A percentile compares a stretch with the other conserved stretches of the same genome.
phyloP scores from a whole-genome alignment of 306 rosid genomes.

The Coriaria nepalensis region DNA sequence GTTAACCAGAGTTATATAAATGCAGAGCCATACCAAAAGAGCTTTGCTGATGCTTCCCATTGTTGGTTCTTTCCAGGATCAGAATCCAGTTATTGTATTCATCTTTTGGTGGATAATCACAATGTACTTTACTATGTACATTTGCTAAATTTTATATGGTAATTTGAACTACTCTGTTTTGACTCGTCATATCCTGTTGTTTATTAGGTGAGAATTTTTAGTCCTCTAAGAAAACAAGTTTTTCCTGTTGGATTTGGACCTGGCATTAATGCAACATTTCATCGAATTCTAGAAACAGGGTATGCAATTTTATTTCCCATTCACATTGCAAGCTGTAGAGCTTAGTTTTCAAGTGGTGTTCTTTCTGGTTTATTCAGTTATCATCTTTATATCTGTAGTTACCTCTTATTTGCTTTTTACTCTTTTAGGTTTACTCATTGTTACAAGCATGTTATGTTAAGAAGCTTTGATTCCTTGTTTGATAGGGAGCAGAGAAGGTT shows the following conservation, averaged over 20 bases:
- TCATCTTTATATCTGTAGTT: too few species aligned
- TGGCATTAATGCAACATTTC: conserved; percentile 63
- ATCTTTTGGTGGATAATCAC: conserved; percentile 40
- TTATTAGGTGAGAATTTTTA: conserved; percentile 51
- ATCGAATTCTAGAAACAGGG: conserved; percentile 66
- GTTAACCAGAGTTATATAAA: conserved; percentile 20
- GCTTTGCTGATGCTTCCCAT: conserved; percentile 21
- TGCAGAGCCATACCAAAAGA: conserved; percentile 25
- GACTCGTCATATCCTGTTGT: conserved; percentile 6
- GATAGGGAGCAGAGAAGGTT: conserved; percentile 45
- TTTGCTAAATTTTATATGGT: too few species aligned
- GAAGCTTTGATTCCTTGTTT: conserved; percentile 10
- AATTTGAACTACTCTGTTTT: too few species aligned
- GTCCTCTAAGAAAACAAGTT: conserved; percentile 26
- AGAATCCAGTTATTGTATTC: conserved; percentile 51
- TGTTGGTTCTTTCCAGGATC: conserved; percentile 25
- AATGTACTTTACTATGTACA: conserved; percentile 35
- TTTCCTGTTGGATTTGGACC: conserved; percentile 75
- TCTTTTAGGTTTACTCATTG: not conserved
- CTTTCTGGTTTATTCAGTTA: too few species aligned
- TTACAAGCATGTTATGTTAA: not conserved
- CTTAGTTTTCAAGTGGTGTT: too few species aligned
- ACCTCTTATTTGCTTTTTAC: not conserved
- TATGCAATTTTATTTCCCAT: conserved; percentile 26
- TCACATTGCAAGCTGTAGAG: too few species aligned